These are phyloP conservation scores for Ceratocystis albifundus DNA, from an alignment of 2,329 filamentous ascomycete genomes.

Conservation along the genomic window DNA sequence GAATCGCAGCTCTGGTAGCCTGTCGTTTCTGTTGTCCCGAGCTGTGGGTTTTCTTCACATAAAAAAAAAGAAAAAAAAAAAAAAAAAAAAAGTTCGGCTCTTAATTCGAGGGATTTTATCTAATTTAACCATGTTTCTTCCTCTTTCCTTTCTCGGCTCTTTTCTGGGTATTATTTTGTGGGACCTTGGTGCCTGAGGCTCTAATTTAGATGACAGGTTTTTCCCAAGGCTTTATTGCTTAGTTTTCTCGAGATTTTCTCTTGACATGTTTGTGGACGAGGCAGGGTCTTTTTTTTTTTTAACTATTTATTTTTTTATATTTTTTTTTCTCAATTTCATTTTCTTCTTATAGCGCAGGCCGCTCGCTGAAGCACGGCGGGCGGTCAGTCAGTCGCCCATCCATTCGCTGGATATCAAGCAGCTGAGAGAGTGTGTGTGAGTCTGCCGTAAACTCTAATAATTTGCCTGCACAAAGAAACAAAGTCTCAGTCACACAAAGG, in stretches of 20 bases:
- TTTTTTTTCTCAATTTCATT: no score
- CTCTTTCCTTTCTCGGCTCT: background rate
- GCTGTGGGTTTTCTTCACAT: background rate
- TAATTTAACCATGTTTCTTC: background rate
- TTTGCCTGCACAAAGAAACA: background rate
- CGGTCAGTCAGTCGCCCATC: no score
- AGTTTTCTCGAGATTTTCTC: constrained; percentile 2
- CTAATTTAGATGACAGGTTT: constrained; percentile 1
- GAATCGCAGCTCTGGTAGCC: background rate
- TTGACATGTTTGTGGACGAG: constrained; percentile 1
- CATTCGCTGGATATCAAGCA: background rate
- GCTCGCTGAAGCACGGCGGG: no score
- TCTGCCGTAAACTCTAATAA: background rate
- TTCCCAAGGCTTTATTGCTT: background rate
- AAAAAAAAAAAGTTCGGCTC: background rate
- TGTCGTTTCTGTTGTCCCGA: background rate
- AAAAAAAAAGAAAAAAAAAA: no score
- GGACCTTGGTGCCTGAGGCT: constrained; percentile 4
- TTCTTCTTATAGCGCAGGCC: no score
- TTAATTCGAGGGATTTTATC: background rate
- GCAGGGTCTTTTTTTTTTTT: no score
- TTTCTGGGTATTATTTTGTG: background rate
- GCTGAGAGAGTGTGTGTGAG: no score
- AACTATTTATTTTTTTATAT: no score
- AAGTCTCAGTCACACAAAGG: background rate